Evolutionary conservation across 2,329 filamentous ascomycete genomes (phyloP), one percentile per base, ranked within the genome.

Genomic region (Botrytis paeoniae): DNA sequence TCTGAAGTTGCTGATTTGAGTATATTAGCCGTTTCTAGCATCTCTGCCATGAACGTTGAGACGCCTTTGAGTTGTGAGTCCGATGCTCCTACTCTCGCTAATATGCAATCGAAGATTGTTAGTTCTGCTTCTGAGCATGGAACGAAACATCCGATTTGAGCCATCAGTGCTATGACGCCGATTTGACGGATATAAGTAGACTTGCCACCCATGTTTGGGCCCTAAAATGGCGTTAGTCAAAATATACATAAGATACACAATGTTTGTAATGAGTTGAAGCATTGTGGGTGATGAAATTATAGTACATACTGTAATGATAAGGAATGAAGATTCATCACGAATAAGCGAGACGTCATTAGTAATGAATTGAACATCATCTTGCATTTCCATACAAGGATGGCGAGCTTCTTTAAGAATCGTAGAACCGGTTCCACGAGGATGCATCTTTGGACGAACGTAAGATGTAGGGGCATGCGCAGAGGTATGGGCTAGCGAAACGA

Each of bases 41-140:
- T 99, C 84, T 99, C 96, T 2, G 96, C 96, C 97, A 99, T 99
- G 83, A 99, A 99, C 0, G 96, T 99, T 5, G 94, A 97, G 2
- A 99, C 96, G 51, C 96, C 96, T 83, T 98, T 98, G 75, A 99
- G 91, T 82, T 98, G 96, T 10, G 93, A 97, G 83, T 99, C 97
- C 78, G 93, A 96, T 10, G 96, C 97, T 60, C 97, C 96, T 0
- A 99, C 96, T 78, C 96, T 92, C 0, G 97, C 96, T 57, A 99
- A 91, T 75, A 99, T 97, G 75, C 94, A 96, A 84, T 99, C 96
- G 81, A 98, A 99, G 73, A 99, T 94, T 25, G 93, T 97, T 62
- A 99, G 85, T 82, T 98, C 95, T 22, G 97, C 96, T 81, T 94
- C 91, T 4, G 91, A 85, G 79, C 95, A 98, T 1, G 96, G 96